Conservation (phyloP, 2,329 filamentous ascomycete genomes). For the Xylaria sp. region DNA sequence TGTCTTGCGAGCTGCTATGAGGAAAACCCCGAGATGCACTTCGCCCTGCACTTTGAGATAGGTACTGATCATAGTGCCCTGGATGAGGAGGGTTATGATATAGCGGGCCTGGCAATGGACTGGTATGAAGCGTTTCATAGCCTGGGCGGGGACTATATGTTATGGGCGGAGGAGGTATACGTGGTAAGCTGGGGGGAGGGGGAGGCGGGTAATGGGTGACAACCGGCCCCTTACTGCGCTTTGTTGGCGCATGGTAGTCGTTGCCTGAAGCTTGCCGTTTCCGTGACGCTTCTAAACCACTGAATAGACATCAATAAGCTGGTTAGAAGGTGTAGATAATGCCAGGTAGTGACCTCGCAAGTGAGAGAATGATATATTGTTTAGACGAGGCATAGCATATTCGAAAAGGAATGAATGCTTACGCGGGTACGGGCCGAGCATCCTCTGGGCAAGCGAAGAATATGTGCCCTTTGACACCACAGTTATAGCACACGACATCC, state of each 20-base stretch:
- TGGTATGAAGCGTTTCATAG: conserved; percentile 19
- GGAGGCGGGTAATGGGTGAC: conserved; percentile 43
- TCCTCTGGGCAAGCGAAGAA: conserved; percentile 44
- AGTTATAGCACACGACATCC: conserved; percentile 43
- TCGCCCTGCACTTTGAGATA: conserved; percentile 5
- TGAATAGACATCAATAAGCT: conserved; percentile 30
- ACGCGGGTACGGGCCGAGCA: conserved; percentile 42
- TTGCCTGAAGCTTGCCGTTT: conserved; percentile 36
- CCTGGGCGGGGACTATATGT: conserved; percentile 28
- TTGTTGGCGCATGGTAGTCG: conserved; percentile 31
- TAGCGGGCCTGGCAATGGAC: conserved; percentile 27
- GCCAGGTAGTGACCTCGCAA: neutral
- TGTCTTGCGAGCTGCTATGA: conserved; percentile 9
- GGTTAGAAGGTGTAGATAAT: neutral
- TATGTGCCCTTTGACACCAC: conserved; percentile 42
- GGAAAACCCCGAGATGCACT: conserved; percentile 5
- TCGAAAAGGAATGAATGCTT: conserved; percentile 28
- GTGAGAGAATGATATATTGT: neutral
- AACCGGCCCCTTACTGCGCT: conserved; percentile 40
- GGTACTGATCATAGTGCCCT: conserved; percentile 22
- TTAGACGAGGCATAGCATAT: neutral
- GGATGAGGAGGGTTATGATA: conserved; percentile 15
- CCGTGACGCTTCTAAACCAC: conserved; percentile 41
- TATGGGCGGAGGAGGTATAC: conserved; percentile 29
- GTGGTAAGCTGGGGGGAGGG: conserved; percentile 20